Conservation (phyloP, 257 asterid genomes). For the Nicotiana sylvestris region DNA sequence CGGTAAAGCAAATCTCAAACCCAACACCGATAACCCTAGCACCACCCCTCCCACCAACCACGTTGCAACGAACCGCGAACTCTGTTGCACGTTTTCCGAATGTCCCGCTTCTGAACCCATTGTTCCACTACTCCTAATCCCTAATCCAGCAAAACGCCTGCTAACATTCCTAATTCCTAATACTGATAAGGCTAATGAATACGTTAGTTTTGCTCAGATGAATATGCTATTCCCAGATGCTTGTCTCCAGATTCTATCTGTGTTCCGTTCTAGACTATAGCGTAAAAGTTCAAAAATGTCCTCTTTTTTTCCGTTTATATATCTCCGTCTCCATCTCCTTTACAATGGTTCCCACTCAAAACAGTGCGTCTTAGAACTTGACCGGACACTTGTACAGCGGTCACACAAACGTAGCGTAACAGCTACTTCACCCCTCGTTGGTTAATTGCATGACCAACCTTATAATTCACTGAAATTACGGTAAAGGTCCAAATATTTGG, state of each 20-base stretch:
- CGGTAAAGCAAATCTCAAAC: conserved; percentile 49
- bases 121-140: not conserved
- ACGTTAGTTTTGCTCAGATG: not conserved
- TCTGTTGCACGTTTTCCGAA: conserved; percentile 31
- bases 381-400: conserved; percentile 7
- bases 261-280: not conserved
- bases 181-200: not conserved
- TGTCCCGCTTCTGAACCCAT: conserved; percentile 45
- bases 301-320: not conserved
- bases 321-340: not conserved
- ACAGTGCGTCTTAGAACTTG: not conserved
- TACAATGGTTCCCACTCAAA: not conserved
- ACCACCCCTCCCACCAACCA: conserved; percentile 71
- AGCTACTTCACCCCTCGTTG: not conserved
- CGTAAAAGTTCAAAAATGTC: not conserved
- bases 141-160: not conserved
- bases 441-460: not conserved
- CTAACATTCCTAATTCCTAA: not conserved
- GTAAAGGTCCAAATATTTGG: no score
- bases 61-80: conserved; percentile 41
- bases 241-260: not conserved
- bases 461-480: not conserved
- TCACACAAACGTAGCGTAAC: conserved; percentile 11
- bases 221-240: not conserved
- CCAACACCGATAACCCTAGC: conserved; percentile 60